phyloP scores from a whole-genome alignment of 1,139 yeast species.

The Tardiomyces blankii region DNA sequence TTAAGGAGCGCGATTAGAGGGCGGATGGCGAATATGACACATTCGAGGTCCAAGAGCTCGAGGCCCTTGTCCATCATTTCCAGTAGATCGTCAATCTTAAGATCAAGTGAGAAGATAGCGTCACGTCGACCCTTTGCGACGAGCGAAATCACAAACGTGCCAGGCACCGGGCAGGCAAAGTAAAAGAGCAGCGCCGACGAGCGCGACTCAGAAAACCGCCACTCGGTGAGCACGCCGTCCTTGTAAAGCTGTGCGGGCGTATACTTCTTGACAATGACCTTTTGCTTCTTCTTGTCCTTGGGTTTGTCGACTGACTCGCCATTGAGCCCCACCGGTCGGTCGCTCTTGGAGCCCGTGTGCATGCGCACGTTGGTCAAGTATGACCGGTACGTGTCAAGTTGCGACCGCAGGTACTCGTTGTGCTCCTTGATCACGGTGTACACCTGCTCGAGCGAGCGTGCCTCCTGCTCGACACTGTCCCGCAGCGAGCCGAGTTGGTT shows the following conservation, averaged over 20 bases:
- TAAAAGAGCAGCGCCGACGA: slow-evolving; percentile 14
- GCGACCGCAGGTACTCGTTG: slow-evolving; percentile 27
- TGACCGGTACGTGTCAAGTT: slow-evolving; percentile 28
- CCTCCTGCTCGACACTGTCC: slow-evolving; percentile 26
- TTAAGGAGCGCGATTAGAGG: slow-evolving; percentile 16
- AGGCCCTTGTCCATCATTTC: slow-evolving; percentile 24
- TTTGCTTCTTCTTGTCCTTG: slow-evolving; percentile 10
- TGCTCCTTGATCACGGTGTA: slow-evolving; percentile 26
- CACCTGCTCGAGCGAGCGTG: slow-evolving; percentile 25
- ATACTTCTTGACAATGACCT: slow-evolving; percentile 22
- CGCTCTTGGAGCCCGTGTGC: slow-evolving; percentile 24
- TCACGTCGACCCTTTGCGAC: slow-evolving; percentile 24
- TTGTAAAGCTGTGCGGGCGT: slow-evolving; percentile 22
- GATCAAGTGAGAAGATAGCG: slow-evolving; percentile 22
- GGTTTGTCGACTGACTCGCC: slow-evolving; percentile 14
- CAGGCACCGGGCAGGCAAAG: slow-evolving; percentile 26
- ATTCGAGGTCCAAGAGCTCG: slow-evolving; percentile 22
- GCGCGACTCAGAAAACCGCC: slow-evolving; percentile 22
- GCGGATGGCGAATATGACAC: slow-evolving; percentile 21
- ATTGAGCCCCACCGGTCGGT: slow-evolving; percentile 18
- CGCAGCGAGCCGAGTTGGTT: slow-evolving; percentile 27
- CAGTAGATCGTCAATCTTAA: slow-evolving; percentile 27
- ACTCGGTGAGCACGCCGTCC: slow-evolving; percentile 23
- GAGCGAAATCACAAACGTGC: slow-evolving; percentile 27
- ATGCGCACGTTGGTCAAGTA: slow-evolving; percentile 28